Evolutionary conservation across 2,329 filamentous ascomycete species (phyloP).

Genomic region (Teratosphaeria viscida): DNA sequence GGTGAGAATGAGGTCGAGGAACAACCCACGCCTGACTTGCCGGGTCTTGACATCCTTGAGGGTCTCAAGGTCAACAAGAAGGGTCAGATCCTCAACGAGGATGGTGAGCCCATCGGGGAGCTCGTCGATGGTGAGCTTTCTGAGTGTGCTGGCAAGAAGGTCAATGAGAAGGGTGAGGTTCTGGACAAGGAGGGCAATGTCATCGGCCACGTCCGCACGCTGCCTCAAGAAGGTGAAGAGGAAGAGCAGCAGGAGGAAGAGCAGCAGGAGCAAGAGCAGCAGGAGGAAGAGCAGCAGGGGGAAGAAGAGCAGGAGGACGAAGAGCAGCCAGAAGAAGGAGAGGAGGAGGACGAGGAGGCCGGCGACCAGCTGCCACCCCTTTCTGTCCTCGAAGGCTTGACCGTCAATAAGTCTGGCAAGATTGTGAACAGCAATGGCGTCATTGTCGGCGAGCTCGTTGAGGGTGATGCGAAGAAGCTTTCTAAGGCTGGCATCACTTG

Average conservation of each 20-base stretch:
- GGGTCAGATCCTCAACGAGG: constrained; percentile 42
- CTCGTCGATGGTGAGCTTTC: constrained; percentile 47
- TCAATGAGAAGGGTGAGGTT: constrained; percentile 54
- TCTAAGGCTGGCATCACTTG: constrained; percentile 37
- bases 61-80: constrained; percentile 51
- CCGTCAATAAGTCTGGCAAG: constrained; percentile 42
- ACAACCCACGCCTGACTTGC: constrained; percentile 22
- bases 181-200: constrained; percentile 54
- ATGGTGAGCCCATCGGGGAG: constrained; percentile 44
- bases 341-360: constrained; percentile 20
- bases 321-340: constrained; percentile 22
- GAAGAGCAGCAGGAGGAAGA: constrained; percentile 20
- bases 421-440: constrained; percentile 37
- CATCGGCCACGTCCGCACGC: constrained; percentile 49
- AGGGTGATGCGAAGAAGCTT: constrained; percentile 44
- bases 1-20: constrained; percentile 26
- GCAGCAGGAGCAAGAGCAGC: constrained; percentile 23
- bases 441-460: constrained; percentile 39
- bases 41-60: constrained; percentile 39
- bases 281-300: constrained; percentile 39
- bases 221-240: constrained; percentile 32
- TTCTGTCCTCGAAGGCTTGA: constrained; percentile 39
- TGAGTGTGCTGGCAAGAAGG: constrained; percentile 55
- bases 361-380: constrained; percentile 34
- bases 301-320: constrained; percentile 26